Evolutionary conservation across 495 filamentous ascomycete genomes (phyloP).

Genomic region (Acidiella bohemica): DNA sequence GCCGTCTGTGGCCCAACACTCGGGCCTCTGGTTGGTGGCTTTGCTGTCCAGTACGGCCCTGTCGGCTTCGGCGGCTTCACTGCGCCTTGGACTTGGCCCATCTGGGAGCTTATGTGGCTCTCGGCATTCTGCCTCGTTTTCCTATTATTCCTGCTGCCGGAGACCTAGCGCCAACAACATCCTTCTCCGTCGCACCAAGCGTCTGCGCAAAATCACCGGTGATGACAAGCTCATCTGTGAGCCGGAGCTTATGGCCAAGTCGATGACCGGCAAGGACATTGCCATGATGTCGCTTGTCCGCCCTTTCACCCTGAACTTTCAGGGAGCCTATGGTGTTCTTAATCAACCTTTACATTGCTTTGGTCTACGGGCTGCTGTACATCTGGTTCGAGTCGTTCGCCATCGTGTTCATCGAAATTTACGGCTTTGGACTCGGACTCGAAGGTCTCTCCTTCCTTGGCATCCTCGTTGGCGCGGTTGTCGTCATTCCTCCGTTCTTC

Average conservation of each 20-base stretch:
- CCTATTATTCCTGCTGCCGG: slow-evolving; percentile 30
- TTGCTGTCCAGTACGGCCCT: slow-evolving; percentile 21
- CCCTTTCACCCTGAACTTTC: slow-evolving; percentile 31
- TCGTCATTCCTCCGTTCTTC: slow-evolving; percentile 36
- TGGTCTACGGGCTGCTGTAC: slow-evolving; percentile 43
- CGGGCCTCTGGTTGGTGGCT: slow-evolving; percentile 35
- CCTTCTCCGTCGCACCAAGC: slow-evolving; percentile 27
- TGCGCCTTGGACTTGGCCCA: slow-evolving; percentile 29
- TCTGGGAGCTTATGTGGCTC: slow-evolving; percentile 31
- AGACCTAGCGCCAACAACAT: slow-evolving; percentile 31
- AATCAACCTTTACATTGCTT: slow-evolving; percentile 40
- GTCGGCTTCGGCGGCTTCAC: slow-evolving; percentile 20
- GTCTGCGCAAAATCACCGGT: slow-evolving; percentile 28
- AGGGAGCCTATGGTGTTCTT: slow-evolving; percentile 39
- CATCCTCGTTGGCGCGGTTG: slow-evolving; percentile 33
- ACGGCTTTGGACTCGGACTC: slow-evolving; percentile 35
- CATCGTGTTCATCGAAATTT: slow-evolving; percentile 37
- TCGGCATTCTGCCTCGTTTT: slow-evolving; percentile 29
- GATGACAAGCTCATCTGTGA: slow-evolving; percentile 27
- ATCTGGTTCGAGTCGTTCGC: slow-evolving; percentile 48
- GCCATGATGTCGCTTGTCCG: slow-evolving; percentile 28
- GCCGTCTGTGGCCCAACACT: slow-evolving; percentile 34
- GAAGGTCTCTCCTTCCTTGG: slow-evolving; percentile 40
- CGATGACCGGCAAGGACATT: slow-evolving; percentile 29
- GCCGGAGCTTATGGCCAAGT: slow-evolving; percentile 25